Percentiles rank a stretch among this genome's conserved stretches.
phyloP scores from a whole-genome alignment of 306 rosid genomes.

The Pterocarpus santalinus region DNA sequence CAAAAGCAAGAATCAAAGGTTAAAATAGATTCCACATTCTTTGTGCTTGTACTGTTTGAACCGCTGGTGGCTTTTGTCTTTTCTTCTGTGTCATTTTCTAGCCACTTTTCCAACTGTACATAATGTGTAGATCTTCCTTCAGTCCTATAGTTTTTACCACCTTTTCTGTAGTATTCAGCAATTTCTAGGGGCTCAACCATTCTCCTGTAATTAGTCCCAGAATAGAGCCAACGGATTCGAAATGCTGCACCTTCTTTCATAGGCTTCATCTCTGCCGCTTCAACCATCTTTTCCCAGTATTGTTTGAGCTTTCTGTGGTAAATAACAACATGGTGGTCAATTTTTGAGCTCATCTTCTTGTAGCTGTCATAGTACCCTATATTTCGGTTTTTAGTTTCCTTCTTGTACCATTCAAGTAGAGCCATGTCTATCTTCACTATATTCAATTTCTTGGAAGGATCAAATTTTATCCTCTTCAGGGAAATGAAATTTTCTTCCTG shows the following conservation, averaged over 20 bases:
- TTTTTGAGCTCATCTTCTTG: neutral
- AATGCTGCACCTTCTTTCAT: constrained; percentile 50
- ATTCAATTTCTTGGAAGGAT: constrained; percentile 51
- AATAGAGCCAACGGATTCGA: constrained; percentile 54
- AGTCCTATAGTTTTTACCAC: constrained; percentile 25
- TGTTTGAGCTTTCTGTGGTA: constrained; percentile 46
- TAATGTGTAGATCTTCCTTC: constrained; percentile 54
- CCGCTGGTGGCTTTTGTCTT: neutral
- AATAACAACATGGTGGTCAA: constrained; percentile 32
- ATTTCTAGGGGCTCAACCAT: constrained; percentile 78
- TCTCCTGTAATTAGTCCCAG: constrained; percentile 62
- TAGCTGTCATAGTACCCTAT: constrained; percentile 72
- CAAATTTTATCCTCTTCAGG: constrained; percentile 11
- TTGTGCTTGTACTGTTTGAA: neutral
- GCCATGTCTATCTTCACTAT: constrained; percentile 56
- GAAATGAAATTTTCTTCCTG: constrained; percentile 14
- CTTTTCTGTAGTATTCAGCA: constrained; percentile 54
- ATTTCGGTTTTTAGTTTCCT: neutral
- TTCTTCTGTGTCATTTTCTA: neutral
- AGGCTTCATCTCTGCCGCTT: constrained; percentile 60
- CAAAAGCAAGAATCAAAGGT: constrained; percentile 84
- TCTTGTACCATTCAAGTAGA: constrained; percentile 76
- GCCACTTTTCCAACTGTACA: constrained; percentile 59
- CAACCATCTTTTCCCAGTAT: constrained; percentile 66
- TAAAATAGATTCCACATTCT: constrained; percentile 48